A percentile compares a stretch with the other conserved stretches of the same genome.
Evolutionary conservation across 2,329 filamentous ascomycete species (phyloP).

Genomic region (Fusarium denticulatum): DNA sequence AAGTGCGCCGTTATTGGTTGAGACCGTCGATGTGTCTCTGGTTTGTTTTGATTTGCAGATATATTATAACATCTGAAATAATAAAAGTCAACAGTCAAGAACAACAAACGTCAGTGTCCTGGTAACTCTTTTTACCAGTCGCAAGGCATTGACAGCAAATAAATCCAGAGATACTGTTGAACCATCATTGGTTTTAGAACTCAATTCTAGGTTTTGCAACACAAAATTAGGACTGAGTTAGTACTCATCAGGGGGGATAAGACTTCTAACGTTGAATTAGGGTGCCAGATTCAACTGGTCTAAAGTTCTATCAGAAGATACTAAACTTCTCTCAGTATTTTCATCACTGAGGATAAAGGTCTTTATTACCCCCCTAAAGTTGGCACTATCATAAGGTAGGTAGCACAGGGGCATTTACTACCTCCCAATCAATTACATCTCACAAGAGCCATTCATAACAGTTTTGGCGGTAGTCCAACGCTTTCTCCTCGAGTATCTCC

Average conservation of each 20-base stretch:
- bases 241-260: background rate
- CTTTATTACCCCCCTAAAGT: background rate
- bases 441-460: background rate
- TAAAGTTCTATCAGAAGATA: background rate
- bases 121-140: background rate
- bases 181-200: too few relatives aligned
- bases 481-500: background rate
- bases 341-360: background rate
- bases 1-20: background rate
- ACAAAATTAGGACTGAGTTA: background rate
- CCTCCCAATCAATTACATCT: background rate
- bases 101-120: background rate
- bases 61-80: background rate
- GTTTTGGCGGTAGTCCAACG: background rate
- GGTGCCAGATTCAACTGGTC: background rate
- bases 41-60: constrained; percentile 9
- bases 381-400: background rate
- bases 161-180: too few relatives aligned
- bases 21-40: background rate
- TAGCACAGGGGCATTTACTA: background rate
- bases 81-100: constrained; percentile 21
- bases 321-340: background rate
- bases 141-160: background rate
- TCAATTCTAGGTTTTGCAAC: too few relatives aligned
- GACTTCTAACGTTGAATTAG: background rate